Conservation (phyloP, 495 filamentous ascomycete genomes). For the Lineolata rhizophorae region DNA sequence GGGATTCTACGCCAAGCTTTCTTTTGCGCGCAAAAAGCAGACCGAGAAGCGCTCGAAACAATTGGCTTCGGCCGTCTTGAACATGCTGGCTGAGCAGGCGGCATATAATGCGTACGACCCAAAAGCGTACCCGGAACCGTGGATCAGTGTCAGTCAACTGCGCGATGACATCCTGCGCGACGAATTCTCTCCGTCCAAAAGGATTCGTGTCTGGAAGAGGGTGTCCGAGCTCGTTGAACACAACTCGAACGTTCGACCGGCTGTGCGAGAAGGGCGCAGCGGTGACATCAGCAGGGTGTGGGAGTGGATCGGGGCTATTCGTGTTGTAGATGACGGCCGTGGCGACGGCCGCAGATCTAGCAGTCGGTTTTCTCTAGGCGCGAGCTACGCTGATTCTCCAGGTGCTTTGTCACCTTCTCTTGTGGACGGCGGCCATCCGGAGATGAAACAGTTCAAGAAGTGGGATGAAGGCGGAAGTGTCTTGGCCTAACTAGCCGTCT, state of each 20-base stretch:
- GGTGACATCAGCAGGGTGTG: conserved; percentile 79
- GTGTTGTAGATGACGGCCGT: conserved; percentile 15
- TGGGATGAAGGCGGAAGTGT: too few relatives aligned
- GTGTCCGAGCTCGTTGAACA: conserved; percentile 70
- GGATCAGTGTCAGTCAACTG: conserved; percentile 69
- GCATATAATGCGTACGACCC: conserved; percentile 42
- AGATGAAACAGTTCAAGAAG: too few relatives aligned
- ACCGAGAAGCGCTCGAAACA: conserved; percentile 49
- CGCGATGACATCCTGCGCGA: conserved; percentile 76
- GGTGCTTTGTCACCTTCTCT: too few relatives aligned
- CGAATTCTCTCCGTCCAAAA: conserved; percentile 49
- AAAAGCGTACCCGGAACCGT: conserved; percentile 39
- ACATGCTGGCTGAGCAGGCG: conserved; percentile 63
- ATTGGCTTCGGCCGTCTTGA: conserved; percentile 59
- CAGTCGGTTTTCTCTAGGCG: conserved; percentile 21
- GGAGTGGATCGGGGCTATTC: conserved; percentile 78
- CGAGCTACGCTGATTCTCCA: too few relatives aligned
- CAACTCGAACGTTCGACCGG: conserved; percentile 78
- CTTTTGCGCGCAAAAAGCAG: conserved; percentile 31
- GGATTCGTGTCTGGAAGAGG: conserved; percentile 59
- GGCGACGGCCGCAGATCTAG: conserved; percentile 24
- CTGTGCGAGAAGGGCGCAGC: conserved; percentile 56
- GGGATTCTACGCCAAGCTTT: conserved; percentile 32
- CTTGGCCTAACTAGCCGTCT: too few relatives aligned
- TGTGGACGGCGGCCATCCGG: too few relatives aligned